Evolutionary conservation across 2,329 filamentous ascomycete genomes (phyloP), one percentile per base, ranked within the genome.

Genomic region (Scedosporium aurantiacum): DNA sequence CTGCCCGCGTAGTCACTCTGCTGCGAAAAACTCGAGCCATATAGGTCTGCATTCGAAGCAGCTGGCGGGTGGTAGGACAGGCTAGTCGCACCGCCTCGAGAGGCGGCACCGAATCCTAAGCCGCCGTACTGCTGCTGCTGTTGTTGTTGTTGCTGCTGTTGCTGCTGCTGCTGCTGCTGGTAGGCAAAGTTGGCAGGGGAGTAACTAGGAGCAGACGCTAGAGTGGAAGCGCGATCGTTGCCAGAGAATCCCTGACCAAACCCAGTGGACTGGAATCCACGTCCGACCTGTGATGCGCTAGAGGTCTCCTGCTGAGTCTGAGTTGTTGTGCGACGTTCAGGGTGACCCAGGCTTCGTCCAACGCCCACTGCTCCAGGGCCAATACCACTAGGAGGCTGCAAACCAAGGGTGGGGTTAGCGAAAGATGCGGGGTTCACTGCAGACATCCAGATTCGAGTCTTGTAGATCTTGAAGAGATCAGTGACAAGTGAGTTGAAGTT

Each of bases 391-490:
- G 87, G 85, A 2, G 86, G 84, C 70, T 87, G 86, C 23, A 91
- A 77, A 27, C 88, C 88, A 57, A 90, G 78, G 2, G 85, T 85
- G 18, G 89, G 88, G 64, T 86, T 92, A 25, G 89, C 89, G 73
- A 97, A 97, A 0, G 93, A 97, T 4, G 93, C 94, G 6, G 94
- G 94, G 71, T 99, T 99, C 73, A 99, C 96, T 3, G 94, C 94
- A 4, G 93, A 97, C 90, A 99, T 96, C 94, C 94, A 99, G 69
- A 99, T 99, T 67, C 95, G 86, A 23, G 93, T 96, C 79, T 99
- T 99, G 81, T 97, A 99, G 64, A 97, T 93, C 76, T 97, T 97
- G 82, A 97, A 99, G 12, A 99, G 81, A 71, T 99, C 94, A 0
- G 92, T 96, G 60, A 99, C 94, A 16, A 99, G 84, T 2, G 91